A percentile compares a stretch with the other conserved stretches of the same genome.
These are phyloP conservation scores for Colletotrichum gigasporum DNA, from an alignment of 2,329 filamentous ascomycete species.

Conservation along the genomic window DNA sequence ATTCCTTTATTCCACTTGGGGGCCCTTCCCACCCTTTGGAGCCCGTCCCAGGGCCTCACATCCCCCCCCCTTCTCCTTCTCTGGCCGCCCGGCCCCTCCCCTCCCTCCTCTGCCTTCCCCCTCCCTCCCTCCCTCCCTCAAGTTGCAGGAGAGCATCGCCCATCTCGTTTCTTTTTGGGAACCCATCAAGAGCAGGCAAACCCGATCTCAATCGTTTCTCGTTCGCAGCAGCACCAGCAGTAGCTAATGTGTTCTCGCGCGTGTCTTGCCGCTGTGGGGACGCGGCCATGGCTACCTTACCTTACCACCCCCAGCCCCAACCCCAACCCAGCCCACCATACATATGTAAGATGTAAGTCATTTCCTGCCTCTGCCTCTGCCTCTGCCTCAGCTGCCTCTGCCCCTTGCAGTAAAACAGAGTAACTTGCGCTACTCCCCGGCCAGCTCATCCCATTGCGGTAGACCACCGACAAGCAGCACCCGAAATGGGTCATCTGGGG, in stretches of 20 bases:
- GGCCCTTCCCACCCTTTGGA: slow-evolving; percentile 5
- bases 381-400: too few species aligned
- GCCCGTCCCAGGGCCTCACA: neutral
- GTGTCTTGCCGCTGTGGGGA: slow-evolving; percentile 28
- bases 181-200: slow-evolving; percentile 3
- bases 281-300: neutral
- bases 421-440: too few species aligned
- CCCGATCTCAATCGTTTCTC: slow-evolving; percentile 18
- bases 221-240: slow-evolving; percentile 2
- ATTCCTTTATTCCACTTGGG: neutral
- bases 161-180: slow-evolving; percentile 27
- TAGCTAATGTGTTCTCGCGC: slow-evolving; percentile 20
- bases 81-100: slow-evolving; percentile 10
- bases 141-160: slow-evolving; percentile 28
- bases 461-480: too few species aligned
- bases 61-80: slow-evolving; percentile 15
- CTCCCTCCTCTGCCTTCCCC: neutral
- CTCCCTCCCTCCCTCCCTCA: neutral
- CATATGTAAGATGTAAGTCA: slow-evolving; percentile 35
- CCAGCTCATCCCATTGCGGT: neutral
- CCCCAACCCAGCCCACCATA: neutral
- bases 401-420: too few species aligned
- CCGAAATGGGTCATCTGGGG: too few species aligned
- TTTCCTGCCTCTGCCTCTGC: neutral
- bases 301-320: neutral